Base-by-base conservation (phyloP, 2,329 filamentous ascomycete genomes). In the Stemphylium lycopersici region DNA sequence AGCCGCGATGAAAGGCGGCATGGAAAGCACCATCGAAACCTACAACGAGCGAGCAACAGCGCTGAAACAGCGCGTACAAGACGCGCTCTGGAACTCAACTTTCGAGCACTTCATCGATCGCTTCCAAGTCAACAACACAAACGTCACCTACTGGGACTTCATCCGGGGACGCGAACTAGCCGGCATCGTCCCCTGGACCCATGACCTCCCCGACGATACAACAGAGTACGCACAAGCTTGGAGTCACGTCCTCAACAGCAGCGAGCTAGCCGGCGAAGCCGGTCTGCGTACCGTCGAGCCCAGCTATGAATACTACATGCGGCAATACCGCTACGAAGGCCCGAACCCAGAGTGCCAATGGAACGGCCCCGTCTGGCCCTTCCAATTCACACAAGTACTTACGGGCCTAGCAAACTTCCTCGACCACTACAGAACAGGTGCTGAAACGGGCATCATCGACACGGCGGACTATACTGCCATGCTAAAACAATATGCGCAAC, bases 301-400 rank as follows among this genome's bases (percentile, higher is more conserved):
- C 1, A 76, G 70, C 36, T 79, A 78, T 52, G 58, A 79, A 55
- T 78, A 79, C 55, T 80, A 77, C 64, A 79, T 80, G 77, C 68
- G 68, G 0, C 76, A 77, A 56, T 78, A 78, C 56, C 67, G 75
- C 6, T 79, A 79, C 50, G 70, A 76, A 37, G 69, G 68, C 8
- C 63, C 59, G 1, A 57, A 70, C 6, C 69, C 66, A 2, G 77
- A 79, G 45, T 80, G 78, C 46, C 78, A 79, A 42, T 79, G 78
- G 78, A 79, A 79, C 36, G 78, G 78, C 1, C 76, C 78, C 0
- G 68, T 75, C 0, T 80, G 78, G 78, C 77, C 78, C 0, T 80
- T 75, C 52, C 77, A 79, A 53, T 77, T 70, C 0, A 79, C 77
- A 0, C 77, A 79, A 39, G 70, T 72, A 1, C 67, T 79, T 0